A percentile compares a stretch with the other conserved stretches of the same genome.
Conservation (phyloP, 257 asterid species). For the Capsicum pubescens region DNA sequence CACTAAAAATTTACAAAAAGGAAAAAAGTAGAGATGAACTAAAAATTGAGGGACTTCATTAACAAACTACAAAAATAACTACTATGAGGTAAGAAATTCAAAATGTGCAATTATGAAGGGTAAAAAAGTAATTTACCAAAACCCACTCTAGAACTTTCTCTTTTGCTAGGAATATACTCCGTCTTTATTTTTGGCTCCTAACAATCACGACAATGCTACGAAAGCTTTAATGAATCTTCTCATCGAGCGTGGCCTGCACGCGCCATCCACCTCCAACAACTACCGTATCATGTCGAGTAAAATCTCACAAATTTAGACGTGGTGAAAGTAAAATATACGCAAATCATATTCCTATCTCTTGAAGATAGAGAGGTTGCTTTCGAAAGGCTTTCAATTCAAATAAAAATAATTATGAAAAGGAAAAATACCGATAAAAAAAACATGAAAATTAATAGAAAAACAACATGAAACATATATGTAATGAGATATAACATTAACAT, state of each 20-base stretch:
- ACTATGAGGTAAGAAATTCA: not conserved
- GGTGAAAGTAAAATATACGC: no score
- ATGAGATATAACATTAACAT: no score
- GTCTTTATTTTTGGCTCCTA: not conserved
- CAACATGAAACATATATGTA: no score
- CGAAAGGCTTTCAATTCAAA: no score
- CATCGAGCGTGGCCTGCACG: not conserved
- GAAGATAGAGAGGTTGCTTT: no score
- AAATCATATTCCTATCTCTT: no score
- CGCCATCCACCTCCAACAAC: not conserved
- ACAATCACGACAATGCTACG: not conserved
- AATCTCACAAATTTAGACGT: no score
- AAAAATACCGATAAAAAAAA: no score
- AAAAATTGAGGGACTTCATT: not conserved
- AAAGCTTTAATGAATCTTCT: not conserved
- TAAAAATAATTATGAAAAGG: no score
- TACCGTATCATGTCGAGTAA: no score
- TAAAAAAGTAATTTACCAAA: not conserved
- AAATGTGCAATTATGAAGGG: not conserved
- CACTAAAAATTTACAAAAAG: not conserved
- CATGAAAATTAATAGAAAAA: no score
- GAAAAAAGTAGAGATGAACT: not conserved
- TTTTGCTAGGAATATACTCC: slow-evolving; percentile 30
- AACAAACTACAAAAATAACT: not conserved
- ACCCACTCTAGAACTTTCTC: slow-evolving; percentile 13